Percentiles rank a stretch among this genome's conserved stretches.
These are phyloP conservation scores for Aspergillus kassunensis DNA, from an alignment of 495 filamentous ascomycete species.

Conservation along the genomic window DNA sequence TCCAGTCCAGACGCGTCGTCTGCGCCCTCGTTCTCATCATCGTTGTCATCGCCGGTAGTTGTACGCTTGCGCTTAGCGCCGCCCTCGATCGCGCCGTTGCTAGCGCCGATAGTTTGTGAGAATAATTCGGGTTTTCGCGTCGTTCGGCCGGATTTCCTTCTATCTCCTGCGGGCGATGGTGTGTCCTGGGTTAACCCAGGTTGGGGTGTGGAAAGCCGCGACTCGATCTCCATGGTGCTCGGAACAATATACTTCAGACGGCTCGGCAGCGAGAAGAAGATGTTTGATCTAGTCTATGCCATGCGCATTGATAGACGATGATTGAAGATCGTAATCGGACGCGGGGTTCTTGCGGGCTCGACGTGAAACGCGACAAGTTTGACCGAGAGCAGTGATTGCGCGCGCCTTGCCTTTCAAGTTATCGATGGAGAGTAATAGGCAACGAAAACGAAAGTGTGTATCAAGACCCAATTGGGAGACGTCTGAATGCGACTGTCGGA, in stretches of 20 bases:
- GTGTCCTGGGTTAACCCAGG: conserved; percentile 20
- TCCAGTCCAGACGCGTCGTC: conserved; percentile 53
- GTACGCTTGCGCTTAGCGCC: conserved; percentile 54
- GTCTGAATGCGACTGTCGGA: not conserved
- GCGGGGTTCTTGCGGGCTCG: conserved; percentile 13
- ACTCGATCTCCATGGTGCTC: conserved; percentile 35
- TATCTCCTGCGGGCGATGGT: conserved; percentile 45
- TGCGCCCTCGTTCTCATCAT: conserved; percentile 39
- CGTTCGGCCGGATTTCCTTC: conserved; percentile 80
- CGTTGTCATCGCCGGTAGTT: conserved; percentile 24
- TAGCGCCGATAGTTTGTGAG: conserved; percentile 39
- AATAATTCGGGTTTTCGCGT: conserved; percentile 69
- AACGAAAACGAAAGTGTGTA: not conserved
- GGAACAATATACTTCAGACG: not conserved
- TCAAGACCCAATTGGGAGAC: not conserved
- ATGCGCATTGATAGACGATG: conserved; percentile 1
- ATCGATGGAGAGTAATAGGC: not conserved
- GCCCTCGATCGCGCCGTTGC: conserved; percentile 27
- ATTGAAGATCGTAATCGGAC: conserved; percentile 12
- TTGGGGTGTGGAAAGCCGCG: conserved; percentile 25
- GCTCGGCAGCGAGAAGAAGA: not conserved
- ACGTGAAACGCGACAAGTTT: conserved; percentile 18
- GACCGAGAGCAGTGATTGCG: conserved; percentile 1
- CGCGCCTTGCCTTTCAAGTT: not conserved
- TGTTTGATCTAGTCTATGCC: not conserved